phyloP scores from a whole-genome alignment of 2,329 filamentous ascomycete genomes.

The Scedosporium minutisporum region DNA sequence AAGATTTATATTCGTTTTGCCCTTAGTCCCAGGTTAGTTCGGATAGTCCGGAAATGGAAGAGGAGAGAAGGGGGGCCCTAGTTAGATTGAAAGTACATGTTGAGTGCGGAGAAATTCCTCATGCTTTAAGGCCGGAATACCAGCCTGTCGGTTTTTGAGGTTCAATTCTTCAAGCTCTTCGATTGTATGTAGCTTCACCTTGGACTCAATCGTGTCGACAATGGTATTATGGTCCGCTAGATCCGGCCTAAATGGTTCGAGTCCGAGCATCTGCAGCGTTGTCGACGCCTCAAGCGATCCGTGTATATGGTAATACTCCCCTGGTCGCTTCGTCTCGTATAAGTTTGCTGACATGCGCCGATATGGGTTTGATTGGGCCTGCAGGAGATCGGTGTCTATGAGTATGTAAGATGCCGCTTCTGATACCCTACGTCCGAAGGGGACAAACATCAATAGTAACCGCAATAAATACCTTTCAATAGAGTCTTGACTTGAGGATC shows the following conservation, averaged over 20 bases:
- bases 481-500: slow-evolving; percentile 21
- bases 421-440: no score
- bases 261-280: slow-evolving; percentile 60
- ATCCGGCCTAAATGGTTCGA: slow-evolving; percentile 51
- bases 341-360: slow-evolving; percentile 64
- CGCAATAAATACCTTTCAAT: neutral
- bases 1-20: neutral
- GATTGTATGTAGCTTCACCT: slow-evolving; percentile 43
- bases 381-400: slow-evolving; percentile 59
- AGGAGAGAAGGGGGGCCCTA: no score
- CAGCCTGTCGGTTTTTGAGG: slow-evolving; percentile 45
- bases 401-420: neutral
- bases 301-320: slow-evolving; percentile 65
- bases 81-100: slow-evolving; percentile 17
- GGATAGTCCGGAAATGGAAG: no score
- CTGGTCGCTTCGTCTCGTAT: slow-evolving; percentile 54
- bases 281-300: slow-evolving; percentile 63
- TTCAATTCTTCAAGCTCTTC: slow-evolving; percentile 51
- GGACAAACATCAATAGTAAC: no score
- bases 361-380: slow-evolving; percentile 62
- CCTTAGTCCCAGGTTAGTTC: neutral
- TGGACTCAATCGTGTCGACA: slow-evolving; percentile 38
- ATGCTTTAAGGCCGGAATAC: slow-evolving; percentile 48
- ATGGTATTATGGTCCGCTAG: slow-evolving; percentile 51
- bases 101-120: slow-evolving; percentile 48